Evolutionary conservation across 1,139 yeast genomes (phyloP), one percentile per base, ranked within the genome.

Genomic region (Debaryomyces subglobosus): DNA sequence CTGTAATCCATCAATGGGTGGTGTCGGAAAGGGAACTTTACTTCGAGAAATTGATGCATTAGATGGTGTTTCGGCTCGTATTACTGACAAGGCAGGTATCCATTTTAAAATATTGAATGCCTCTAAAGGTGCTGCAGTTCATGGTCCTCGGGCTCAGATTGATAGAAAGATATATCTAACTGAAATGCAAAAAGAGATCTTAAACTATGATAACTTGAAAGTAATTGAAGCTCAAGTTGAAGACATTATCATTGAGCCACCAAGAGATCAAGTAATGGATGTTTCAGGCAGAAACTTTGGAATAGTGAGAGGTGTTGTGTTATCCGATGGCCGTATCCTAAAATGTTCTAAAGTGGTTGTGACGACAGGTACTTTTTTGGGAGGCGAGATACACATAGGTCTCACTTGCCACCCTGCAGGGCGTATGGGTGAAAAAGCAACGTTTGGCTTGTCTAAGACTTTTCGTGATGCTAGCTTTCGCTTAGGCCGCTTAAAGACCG

Each of bases 61-160:
- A 47, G 99, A 92, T 65, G 99, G 99, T 3, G 88, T 94, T 0
- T 84, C 96, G 5, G 85, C 94, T 0, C 74, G 82, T 51, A 81
- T 94, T 15, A 92, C 95, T 2, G 99, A 95, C 67, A 75, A 79
- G 58, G 96, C 99, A 0, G 99, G 99, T 0, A 89, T 92, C 34
- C 97, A 92, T 64, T 95, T 86, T 67, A 90, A 89, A 63, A 84
- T 91, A 51, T 73, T 95, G 52, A 95, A 95, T 65, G 79, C 86
- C 42, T 87, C 96, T 3, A 81, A 90, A 56, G 99, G 99, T 0
- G 90, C 98, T 0, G 99, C 99, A 0, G 99, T 92, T 1, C 96
- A 97, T 89, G 99, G 99, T 0, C 98, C 98, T 5, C 71, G 99
- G 50, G 97, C 97, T 1, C 99, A 95, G 65, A 94, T 95, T 29